phyloP scores from a whole-genome alignment of 495 filamentous ascomycete species.

The Neurospora cerealis region DNA sequence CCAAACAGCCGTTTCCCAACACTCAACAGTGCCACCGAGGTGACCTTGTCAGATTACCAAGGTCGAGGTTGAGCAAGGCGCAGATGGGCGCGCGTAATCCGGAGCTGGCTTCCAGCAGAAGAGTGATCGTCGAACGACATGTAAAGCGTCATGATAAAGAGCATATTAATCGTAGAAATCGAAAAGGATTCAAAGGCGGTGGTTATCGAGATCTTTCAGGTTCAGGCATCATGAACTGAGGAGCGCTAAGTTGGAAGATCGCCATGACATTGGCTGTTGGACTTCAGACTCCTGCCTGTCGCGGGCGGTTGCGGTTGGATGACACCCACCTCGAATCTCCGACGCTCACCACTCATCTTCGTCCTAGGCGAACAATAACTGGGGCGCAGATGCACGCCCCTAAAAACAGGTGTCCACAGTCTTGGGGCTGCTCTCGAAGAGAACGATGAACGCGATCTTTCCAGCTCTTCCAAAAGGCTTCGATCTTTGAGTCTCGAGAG shows the following conservation, averaged over 20 bases:
- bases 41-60: not conserved
- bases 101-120: not conserved
- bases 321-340: not conserved
- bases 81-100: not conserved
- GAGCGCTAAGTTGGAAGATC: not conserved
- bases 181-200: not conserved
- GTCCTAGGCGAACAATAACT: not conserved
- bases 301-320: not conserved
- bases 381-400: not conserved
- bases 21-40: not conserved
- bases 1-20: not conserved
- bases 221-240: not conserved
- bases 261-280: not conserved
- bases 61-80: not conserved
- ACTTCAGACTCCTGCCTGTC: not conserved
- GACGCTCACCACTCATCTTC: not conserved
- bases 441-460: not conserved
- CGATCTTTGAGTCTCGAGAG: not conserved
- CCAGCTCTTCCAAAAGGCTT: not conserved
- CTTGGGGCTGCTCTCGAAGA: not conserved
- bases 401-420: not conserved
- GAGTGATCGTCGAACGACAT: not conserved
- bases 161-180: not conserved
- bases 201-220: not conserved
- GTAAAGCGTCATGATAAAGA: not conserved